These are phyloP conservation scores for Xylariaceae sp. DNA, from an alignment of 2,329 filamentous ascomycete genomes.

Conservation along the genomic window DNA sequence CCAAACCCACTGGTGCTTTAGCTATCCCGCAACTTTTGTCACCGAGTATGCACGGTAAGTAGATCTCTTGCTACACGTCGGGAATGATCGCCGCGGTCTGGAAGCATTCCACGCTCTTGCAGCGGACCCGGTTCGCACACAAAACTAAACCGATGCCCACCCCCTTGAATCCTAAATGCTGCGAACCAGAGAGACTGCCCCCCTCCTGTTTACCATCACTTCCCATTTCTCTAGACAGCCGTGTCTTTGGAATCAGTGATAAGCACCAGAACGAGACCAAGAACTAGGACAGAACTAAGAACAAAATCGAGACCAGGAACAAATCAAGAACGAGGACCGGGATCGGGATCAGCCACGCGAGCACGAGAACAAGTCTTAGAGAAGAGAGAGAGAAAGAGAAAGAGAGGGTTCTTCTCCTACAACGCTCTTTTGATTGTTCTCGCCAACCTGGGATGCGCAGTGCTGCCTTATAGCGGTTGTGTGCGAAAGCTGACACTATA, in stretches of 20 bases:
- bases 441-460: background rate
- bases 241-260: background rate
- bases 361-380: background rate
- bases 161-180: constrained; percentile 19
- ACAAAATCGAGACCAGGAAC: background rate
- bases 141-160: constrained; percentile 24
- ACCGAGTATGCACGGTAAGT: constrained; percentile 7
- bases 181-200: constrained; percentile 20
- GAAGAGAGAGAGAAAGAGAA: background rate
- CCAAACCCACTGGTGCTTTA: background rate
- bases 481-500: background rate
- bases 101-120: constrained; percentile 25
- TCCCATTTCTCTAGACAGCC: constrained; percentile 16
- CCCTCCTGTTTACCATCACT: constrained; percentile 14
- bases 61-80: constrained; percentile 15
- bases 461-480: constrained; percentile 13
- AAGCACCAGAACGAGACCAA: background rate
- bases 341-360: background rate
- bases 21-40: constrained; percentile 4
- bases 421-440: constrained; percentile 9
- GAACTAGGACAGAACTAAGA: background rate
- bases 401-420: constrained; percentile 5
- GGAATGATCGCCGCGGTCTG: constrained; percentile 31
- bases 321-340: background rate
- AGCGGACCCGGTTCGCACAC: constrained; percentile 23